phyloP scores from a whole-genome alignment of 306 rosid genomes.

The Mimosa pudica region DNA sequence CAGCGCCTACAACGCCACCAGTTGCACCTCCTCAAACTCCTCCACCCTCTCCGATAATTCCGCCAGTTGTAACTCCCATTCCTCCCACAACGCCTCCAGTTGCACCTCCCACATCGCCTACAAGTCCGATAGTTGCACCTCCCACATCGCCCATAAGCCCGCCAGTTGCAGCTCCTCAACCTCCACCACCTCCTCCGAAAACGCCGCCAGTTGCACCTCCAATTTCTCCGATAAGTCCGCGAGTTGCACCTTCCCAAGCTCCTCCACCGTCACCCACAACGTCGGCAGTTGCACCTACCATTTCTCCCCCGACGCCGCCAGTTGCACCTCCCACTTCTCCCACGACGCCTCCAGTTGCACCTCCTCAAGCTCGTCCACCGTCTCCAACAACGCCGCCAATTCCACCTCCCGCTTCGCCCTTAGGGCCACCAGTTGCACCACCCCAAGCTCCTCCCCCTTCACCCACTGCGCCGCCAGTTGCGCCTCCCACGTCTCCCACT shows the following conservation, averaged over 20 bases:
- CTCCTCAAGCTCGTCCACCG: too few species aligned
- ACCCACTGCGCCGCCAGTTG: accelerated
- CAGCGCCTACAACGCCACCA: background rate
- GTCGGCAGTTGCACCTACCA: too few species aligned
- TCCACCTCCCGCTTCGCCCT: too few species aligned
- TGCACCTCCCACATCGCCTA: background rate
- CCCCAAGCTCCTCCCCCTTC: background rate
- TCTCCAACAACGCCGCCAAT: too few species aligned
- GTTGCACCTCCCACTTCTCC: too few species aligned
- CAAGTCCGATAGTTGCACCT: too few species aligned
- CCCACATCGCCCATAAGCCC: background rate
- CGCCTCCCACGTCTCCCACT: too few species aligned
- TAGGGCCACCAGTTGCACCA: background rate
- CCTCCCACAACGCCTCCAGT: background rate
- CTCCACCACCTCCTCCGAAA: background rate
- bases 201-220: too few species aligned
- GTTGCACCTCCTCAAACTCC: background rate
- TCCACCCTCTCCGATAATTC: background rate
- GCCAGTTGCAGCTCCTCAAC: background rate
- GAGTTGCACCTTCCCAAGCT: too few species aligned
- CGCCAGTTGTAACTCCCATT: background rate
- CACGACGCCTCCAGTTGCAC: too few species aligned
- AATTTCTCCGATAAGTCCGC: too few species aligned
- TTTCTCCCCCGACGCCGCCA: background rate
- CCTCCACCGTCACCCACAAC: too few species aligned